These are phyloP conservation scores for Moniliella sp. DNA, from an alignment of 1,284 basidiomycete species.

Conservation along the genomic window DNA sequence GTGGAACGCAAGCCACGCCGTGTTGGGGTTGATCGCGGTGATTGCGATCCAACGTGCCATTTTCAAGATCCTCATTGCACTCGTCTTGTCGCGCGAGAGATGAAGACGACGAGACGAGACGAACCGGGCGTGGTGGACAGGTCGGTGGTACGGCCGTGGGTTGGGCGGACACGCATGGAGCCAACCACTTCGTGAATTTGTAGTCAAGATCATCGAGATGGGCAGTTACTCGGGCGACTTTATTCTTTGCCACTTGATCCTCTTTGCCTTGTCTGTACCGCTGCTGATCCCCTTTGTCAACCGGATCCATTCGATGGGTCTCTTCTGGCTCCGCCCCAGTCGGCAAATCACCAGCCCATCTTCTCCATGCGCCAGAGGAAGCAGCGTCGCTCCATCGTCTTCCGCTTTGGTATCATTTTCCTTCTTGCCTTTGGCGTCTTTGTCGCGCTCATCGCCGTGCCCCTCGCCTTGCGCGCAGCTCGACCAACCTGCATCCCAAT, in stretches of 20 bases:
- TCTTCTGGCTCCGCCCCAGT: slow-evolving; percentile 38
- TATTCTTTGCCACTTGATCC: slow-evolving; percentile 24
- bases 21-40: slow-evolving; percentile 34
- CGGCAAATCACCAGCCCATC: slow-evolving; percentile 52
- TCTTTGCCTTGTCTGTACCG: slow-evolving; percentile 40
- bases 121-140: slow-evolving; percentile 34
- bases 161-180: slow-evolving; percentile 30
- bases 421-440: slow-evolving; percentile 49
- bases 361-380: slow-evolving; percentile 39
- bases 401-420: slow-evolving; percentile 61
- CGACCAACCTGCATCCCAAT: too few species aligned
- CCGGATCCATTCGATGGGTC: slow-evolving; percentile 24
- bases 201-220: slow-evolving; percentile 34
- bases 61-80: slow-evolving; percentile 32
- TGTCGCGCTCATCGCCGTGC: too few species aligned
- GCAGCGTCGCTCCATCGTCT: slow-evolving; percentile 31
- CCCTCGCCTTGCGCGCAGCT: too few species aligned
- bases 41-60: slow-evolving; percentile 33
- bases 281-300: slow-evolving; percentile 23
- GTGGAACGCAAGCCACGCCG: slow-evolving; percentile 74
- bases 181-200: slow-evolving; percentile 31
- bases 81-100: slow-evolving; percentile 29
- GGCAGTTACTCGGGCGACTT: slow-evolving; percentile 29
- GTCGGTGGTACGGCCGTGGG: slow-evolving; percentile 31
- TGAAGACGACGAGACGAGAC: slow-evolving; percentile 35